Base-by-base conservation (phyloP, 78 protist species). In the Dictyostelium brefeldianum region DNA sequence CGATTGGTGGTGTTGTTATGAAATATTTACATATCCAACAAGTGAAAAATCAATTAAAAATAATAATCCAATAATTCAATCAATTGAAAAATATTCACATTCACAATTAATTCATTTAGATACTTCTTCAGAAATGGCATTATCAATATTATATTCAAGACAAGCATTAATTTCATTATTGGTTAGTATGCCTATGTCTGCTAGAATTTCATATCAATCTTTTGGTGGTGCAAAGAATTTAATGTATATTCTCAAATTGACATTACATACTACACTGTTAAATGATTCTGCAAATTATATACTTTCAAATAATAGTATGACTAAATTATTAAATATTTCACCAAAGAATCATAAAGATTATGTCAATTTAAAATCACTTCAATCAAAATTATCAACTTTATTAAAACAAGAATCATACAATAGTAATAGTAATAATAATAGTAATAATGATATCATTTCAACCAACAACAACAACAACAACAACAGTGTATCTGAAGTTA, bases 1-100 rank as follows among this genome's bases (percentile, higher is more conserved):
- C 15, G 94, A 80, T 47, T 89, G 94, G 94, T 89, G 94, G 94
- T 18, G 77, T 9, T 85, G 92, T 54, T 75, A 75, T 48, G 92
- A 85, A 29, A 62, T 62, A 5, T 53, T 85, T 27, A 85, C 62
- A 25, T 51, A 59, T 47, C 92, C 92, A 14, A 77, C 59, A 5
- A 47, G 4, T n/a, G n/a, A 43, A 46, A 43, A n/a, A 22, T 69
- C 90, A n/a, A 14, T 20, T 31, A 71, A 85, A 15, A 71, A 85
- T 48, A 82, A 75, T 9, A 36, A 36, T 36, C 43, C 43, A 36
- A 36, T 36, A 3, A 43, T 85, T 10, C 74, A 59, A 62, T 75
- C 83, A n/a, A 85, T 85, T 53, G 92, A 85, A 5, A 85, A 75
- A 36, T 85, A 47, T 56, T 74, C 81, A 8, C 54, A 75, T n/a